Evolutionary conservation across 164 flowering plant genomes (phyloP), one percentile per base, ranked within the genome.

Genomic region (Akebia trifoliata): DNA sequence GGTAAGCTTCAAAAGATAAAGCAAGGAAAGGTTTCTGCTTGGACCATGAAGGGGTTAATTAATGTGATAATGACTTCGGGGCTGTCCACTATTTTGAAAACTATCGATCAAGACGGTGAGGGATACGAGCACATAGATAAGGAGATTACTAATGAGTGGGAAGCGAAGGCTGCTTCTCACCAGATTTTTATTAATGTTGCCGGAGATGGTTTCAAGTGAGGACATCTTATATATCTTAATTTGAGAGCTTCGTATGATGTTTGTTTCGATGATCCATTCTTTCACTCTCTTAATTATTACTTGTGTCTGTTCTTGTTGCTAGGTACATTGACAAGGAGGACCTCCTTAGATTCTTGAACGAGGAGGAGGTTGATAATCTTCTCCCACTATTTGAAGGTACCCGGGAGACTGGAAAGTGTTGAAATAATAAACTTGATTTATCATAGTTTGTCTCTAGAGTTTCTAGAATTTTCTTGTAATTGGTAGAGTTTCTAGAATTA

Each of bases 251-350:
- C 3, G 21, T 40, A 54, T 35, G 29, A 42, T 6, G n/a, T 53
- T 29, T 37, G 31, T 45, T 32, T 20, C 28, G 9, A 10, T 43
- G 37, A 20, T 38, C 20, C 14, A 43, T 22, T 20, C n/a, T 15
- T 49, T 36, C 1, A 8, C 12, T 4, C 38, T 39, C n/a, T 21
- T 52, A n/a, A 30, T 17, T 47, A 28, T 61, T 26, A 40, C 15
- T 14, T n/a, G n/a, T 49, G 18, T 57, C 15, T 50, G 63, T 7
- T 47, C 18, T 69, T 65, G 43, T 31, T 28, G 26, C 15, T 64
- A 91, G 98, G 77, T 74, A 73, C 60, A 83, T 92, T 44, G 82
- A 82, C 0, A 83, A 82, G 67, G 90, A 81, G 4, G 98, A 92
- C 60, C 85, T 92, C 32, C 51, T 76, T 66, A 74, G 78, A 24